Conservation (phyloP, 164 flowering plant genomes). For the Saururus chinensis region DNA sequence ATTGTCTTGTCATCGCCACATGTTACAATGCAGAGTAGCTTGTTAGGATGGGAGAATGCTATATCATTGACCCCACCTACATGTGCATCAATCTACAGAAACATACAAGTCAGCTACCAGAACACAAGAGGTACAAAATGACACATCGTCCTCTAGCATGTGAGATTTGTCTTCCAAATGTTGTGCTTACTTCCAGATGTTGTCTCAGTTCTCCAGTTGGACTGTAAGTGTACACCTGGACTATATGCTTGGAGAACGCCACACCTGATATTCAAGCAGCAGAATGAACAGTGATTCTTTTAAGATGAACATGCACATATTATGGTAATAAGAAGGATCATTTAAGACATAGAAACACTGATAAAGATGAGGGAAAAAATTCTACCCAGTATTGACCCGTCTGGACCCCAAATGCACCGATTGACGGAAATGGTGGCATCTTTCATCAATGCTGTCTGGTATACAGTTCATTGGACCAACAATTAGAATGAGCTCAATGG, state of each 20-base stretch:
- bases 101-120: neutral
- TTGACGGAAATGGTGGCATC: constrained; percentile 35
- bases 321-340: neutral
- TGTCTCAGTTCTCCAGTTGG: constrained; percentile 43
- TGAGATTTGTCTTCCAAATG: too few species aligned
- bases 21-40: constrained; percentile 47
- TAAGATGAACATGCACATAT: neutral
- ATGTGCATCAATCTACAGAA: constrained; percentile 60
- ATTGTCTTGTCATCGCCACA: constrained; percentile 73
- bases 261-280: constrained; percentile 27
- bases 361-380: neutral
- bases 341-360: neutral
- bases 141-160: neutral
- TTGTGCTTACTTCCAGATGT: too few species aligned
- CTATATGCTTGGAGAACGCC: constrained; percentile 59
- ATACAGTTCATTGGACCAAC: constrained; percentile 1
- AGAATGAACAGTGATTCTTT: neutral
- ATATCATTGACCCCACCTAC: constrained; percentile 63
- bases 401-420: constrained; percentile 43
- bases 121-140: neutral
- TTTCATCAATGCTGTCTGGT: constrained; percentile 31
- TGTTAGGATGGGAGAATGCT: constrained; percentile 60
- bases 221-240: constrained; percentile 40
- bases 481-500: neutral
- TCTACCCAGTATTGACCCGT: constrained; percentile 41